Conservation (phyloP, 139 green algal genomes). For the Coelastrella sp. region DNA sequence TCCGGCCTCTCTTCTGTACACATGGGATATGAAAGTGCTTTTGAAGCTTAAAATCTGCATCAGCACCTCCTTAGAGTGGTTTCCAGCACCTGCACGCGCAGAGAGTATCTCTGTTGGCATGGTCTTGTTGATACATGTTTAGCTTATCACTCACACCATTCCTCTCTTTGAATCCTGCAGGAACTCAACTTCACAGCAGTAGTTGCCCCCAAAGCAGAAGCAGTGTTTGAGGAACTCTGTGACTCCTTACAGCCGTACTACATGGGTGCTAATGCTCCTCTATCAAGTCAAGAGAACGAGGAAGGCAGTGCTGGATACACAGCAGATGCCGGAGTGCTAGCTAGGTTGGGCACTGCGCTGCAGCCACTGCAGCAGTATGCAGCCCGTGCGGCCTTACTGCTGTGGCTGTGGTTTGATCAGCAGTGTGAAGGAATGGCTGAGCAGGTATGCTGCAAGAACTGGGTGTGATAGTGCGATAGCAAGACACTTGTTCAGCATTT, state of each 20-base stretch:
- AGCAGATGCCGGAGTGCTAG: background rate
- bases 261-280: constrained; percentile 20
- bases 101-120: too few relatives aligned
- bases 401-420: constrained; percentile 80
- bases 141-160: too few relatives aligned
- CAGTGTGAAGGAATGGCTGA: constrained; percentile 52
- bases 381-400: constrained; percentile 57
- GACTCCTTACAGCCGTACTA: constrained; percentile 17
- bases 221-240: constrained; percentile 40
- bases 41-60: too few relatives aligned
- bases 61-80: too few relatives aligned
- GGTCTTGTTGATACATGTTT: too few relatives aligned
- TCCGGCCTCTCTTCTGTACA: too few relatives aligned
- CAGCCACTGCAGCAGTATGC: constrained; percentile 50
- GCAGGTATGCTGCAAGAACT: constrained; percentile 21
- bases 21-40: too few relatives aligned
- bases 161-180: too few relatives aligned
- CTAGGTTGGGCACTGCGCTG: constrained; percentile 2
- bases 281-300: background rate
- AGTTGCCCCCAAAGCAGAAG: constrained; percentile 51
- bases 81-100: too few relatives aligned
- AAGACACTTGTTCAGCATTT: too few relatives aligned
- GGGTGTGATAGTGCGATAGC: too few relatives aligned
- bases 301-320: background rate
- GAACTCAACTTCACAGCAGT: constrained; percentile 55